Percentiles rank a stretch among this genome's conserved stretches.
phyloP scores from a whole-genome alignment of 208 protist species.

The Leishmania aethiopica region DNA sequence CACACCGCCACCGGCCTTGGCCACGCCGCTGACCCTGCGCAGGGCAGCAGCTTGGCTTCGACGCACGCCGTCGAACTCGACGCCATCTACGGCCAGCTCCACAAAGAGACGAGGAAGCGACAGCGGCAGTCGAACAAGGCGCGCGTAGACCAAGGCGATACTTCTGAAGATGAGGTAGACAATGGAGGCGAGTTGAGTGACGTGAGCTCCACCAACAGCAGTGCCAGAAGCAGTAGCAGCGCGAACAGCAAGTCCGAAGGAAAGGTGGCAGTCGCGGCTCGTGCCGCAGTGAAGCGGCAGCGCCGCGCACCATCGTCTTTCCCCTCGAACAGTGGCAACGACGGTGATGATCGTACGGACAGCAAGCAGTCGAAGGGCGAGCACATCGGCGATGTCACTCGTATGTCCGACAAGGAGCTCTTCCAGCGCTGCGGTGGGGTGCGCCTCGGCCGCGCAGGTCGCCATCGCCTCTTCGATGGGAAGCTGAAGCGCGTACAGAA shows the following conservation, averaged over 20 bases:
- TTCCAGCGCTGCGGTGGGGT: conserved; percentile 79
- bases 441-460: conserved; percentile 77
- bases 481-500: conserved; percentile 76
- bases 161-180: neutral
- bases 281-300: neutral
- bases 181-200: neutral
- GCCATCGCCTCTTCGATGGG: conserved; percentile 87
- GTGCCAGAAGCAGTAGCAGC: conserved; percentile 21
- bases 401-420: conserved; percentile 72
- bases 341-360: conserved; percentile 14
- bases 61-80: conserved; percentile 71
- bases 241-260: conserved; percentile 1
- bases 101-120: conserved; percentile 23
- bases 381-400: conserved; percentile 35
- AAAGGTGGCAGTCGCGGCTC: neutral
- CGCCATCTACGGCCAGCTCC: conserved; percentile 54
- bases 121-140: conserved; percentile 9
- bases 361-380: conserved; percentile 5
- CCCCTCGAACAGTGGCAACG: conserved; percentile 10
- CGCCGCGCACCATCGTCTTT: conserved; percentile 3
- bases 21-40: conserved; percentile 61
- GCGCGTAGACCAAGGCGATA: too few species aligned
- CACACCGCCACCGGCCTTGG: conserved; percentile 71
- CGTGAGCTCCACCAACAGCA: conserved; percentile 16
- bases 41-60: conserved; percentile 44